A percentile compares a stretch with the other conserved stretches of the same genome.
phyloP scores from a whole-genome alignment of 73 alveolate genomes.

The Uronychia binucleata region DNA sequence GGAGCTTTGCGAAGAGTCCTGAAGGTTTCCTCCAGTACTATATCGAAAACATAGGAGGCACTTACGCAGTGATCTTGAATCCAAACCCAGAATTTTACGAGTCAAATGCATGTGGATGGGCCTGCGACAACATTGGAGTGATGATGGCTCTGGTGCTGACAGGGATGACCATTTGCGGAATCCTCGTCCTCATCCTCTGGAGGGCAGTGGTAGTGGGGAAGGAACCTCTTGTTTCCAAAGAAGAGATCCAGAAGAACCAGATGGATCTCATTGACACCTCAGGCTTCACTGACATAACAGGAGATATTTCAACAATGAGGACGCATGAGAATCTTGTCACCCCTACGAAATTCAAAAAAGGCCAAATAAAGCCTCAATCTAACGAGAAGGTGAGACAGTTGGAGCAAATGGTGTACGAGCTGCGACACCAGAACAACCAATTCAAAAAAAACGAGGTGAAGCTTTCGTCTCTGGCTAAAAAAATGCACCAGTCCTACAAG shows the following conservation, averaged over 20 bases:
- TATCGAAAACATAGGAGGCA: neutral
- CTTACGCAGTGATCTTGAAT: neutral
- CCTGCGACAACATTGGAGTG: neutral
- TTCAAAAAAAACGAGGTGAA: neutral
- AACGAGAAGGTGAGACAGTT: neutral
- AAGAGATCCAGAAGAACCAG: neutral
- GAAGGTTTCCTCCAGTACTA: neutral
- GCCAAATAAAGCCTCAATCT: neutral
- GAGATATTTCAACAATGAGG: neutral
- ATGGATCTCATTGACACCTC: neutral
- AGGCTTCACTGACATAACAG: neutral
- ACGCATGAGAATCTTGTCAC: neutral
- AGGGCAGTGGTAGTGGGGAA: neutral
- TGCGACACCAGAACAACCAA: neutral
- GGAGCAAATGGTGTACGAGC: neutral
- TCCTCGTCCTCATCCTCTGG: neutral
- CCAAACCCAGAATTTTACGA: neutral
- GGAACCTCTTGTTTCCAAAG: neutral
- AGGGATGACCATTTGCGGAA: neutral
- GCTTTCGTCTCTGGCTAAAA: neutral
- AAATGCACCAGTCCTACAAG: neutral
- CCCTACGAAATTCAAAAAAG: neutral
- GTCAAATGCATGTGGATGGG: neutral
- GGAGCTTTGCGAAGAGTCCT: neutral
- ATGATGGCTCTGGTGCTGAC: neutral